Conservation (phyloP, 208 protist genomes). For the Trypanosoma brucei region DNA sequence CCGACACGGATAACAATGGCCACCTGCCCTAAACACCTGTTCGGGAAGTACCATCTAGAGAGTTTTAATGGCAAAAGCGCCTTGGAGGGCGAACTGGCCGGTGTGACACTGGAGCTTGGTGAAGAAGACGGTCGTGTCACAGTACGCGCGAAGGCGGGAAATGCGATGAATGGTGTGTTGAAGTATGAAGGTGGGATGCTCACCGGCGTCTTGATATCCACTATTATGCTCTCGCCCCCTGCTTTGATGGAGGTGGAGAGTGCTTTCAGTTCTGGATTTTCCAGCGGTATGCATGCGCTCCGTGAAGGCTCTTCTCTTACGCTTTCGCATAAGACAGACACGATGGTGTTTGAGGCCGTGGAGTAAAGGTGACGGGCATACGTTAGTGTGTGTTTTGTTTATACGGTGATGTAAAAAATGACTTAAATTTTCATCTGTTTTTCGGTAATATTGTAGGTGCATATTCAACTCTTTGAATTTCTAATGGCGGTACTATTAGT, state of each 20-base stretch:
- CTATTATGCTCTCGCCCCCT: constrained; percentile 28
- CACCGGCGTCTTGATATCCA: constrained; percentile 36
- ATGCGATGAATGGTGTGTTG: constrained; percentile 28
- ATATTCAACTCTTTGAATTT: too few relatives aligned
- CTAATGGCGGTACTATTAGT: too few relatives aligned
- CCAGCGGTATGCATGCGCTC: constrained; percentile 28
- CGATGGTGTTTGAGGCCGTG: constrained; percentile 23
- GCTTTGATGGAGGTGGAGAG: constrained; percentile 40
- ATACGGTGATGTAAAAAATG: too few relatives aligned
- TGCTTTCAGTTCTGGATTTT: constrained; percentile 27
- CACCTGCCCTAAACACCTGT: not conserved
- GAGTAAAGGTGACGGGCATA: not conserved
- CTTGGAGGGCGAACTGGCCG: not conserved
- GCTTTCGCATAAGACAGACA: constrained; percentile 25
- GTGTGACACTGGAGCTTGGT: constrained; percentile 9
- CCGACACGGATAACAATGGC: constrained; percentile 1
- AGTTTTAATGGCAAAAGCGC: constrained; percentile 6
- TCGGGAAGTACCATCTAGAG: constrained; percentile 3
- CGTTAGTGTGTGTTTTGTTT: too few relatives aligned
- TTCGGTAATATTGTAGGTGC: not conserved
- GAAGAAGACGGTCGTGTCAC: constrained; percentile 20
- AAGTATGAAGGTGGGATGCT: constrained; percentile 26
- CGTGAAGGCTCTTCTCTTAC: constrained; percentile 26
- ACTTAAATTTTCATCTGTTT: not conserved
- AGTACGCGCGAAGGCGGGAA: constrained; percentile 26